Conservation (phyloP, 148 eudicot genomes). For the Talinum fruticosum region DNA sequence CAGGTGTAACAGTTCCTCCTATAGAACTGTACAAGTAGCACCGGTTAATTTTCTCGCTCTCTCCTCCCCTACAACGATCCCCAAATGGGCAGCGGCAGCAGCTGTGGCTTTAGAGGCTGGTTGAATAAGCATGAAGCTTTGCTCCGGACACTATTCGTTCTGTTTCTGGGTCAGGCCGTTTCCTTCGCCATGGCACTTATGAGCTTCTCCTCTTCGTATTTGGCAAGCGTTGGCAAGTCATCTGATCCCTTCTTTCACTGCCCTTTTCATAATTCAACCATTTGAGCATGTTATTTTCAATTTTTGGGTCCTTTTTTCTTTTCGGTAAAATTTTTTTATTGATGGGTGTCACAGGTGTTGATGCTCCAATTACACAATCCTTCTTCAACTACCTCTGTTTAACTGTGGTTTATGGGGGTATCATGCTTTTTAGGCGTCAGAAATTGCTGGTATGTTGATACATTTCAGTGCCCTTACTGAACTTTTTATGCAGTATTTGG, state of each 20-base stretch:
- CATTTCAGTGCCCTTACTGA: not conserved
- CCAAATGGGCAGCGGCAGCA: slow-evolving; percentile 13
- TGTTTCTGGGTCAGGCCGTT: slow-evolving; percentile 62
- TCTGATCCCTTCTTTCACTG: not conserved
- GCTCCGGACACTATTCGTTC: slow-evolving; percentile 16
- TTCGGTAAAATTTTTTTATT: not conserved
- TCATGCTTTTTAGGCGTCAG: slow-evolving; percentile 60
- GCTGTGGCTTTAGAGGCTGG: slow-evolving; percentile 17
- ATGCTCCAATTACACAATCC: slow-evolving; percentile 74
- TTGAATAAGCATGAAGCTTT: slow-evolving; percentile 29
- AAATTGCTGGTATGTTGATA: slow-evolving; percentile 45
- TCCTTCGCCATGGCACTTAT: slow-evolving; percentile 52
- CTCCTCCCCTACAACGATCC: not conserved
- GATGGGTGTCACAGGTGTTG: slow-evolving; percentile 45
- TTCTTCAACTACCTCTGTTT: slow-evolving; percentile 61
- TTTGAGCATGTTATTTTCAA: not conserved
- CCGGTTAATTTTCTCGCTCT: not conserved
- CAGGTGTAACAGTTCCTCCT: not conserved
- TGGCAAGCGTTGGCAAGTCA: slow-evolving; percentile 45
- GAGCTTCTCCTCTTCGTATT: slow-evolving; percentile 49
- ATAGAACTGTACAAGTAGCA: not conserved
- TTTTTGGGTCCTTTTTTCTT: not conserved
- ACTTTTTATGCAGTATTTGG: not conserved
- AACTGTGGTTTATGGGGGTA: slow-evolving; percentile 69
- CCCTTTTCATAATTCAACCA: not conserved